Conservation (phyloP, 306 rosid species). For the Benincasa hispida region DNA sequence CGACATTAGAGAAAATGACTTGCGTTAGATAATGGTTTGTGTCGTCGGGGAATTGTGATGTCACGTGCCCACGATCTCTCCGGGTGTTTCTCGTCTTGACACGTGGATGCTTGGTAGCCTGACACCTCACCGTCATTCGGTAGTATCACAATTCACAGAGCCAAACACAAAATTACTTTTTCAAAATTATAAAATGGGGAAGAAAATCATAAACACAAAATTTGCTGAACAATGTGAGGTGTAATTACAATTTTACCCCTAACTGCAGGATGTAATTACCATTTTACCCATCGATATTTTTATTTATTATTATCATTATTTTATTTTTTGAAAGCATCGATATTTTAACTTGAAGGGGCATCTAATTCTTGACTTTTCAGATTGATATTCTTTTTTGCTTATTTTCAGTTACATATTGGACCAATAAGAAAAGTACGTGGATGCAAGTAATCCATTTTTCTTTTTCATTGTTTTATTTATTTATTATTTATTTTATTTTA, state of each 20-base stretch:
- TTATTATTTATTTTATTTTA: too few relatives aligned
- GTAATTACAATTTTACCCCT: background rate
- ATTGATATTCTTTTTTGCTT: background rate
- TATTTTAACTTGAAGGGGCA: background rate
- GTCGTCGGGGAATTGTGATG: slow-evolving; percentile 11
- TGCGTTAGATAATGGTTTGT: background rate
- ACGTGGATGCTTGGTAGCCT: slow-evolving; percentile 11
- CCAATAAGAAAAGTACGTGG: background rate
- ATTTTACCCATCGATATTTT: background rate
- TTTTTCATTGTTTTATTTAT: background rate
- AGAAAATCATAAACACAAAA: too few relatives aligned
- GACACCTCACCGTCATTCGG: background rate
- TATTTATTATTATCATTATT: too few relatives aligned
- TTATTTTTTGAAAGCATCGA: too few relatives aligned
- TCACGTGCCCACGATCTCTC: slow-evolving; percentile 12
- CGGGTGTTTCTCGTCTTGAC: background rate
- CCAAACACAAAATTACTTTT: background rate
- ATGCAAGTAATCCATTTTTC: background rate
- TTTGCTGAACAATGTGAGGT: background rate
- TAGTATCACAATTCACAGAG: background rate
- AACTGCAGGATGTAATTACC: background rate
- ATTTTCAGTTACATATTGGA: background rate
- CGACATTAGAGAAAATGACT: background rate
- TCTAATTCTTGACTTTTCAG: background rate
- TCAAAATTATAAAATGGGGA: too few relatives aligned